These are phyloP conservation scores for Polyporus tsugae DNA, from an alignment of 1,284 basidiomycete species.

Conservation along the genomic window DNA sequence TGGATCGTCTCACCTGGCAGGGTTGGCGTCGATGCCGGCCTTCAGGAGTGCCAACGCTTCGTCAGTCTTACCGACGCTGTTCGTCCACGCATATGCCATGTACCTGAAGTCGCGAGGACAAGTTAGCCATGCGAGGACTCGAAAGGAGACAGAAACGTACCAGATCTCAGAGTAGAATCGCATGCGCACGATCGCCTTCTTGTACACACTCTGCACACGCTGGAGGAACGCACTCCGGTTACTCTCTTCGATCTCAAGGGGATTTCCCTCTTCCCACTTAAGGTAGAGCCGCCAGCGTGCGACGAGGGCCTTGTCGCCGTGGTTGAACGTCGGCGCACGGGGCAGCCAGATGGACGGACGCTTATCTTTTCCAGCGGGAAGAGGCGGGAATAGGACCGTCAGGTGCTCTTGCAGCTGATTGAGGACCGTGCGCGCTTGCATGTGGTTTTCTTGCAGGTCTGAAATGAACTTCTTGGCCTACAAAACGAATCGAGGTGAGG, in stretches of 20 bases:
- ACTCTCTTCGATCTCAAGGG: slow-evolving; percentile 89
- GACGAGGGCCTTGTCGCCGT: slow-evolving; percentile 77
- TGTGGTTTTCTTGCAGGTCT: slow-evolving; percentile 85
- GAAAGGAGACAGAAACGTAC: slow-evolving; percentile 51
- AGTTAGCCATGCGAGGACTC: background rate
- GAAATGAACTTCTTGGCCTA: slow-evolving; percentile 95
- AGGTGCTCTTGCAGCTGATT: slow-evolving; percentile 85
- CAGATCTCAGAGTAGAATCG: slow-evolving; percentile 96
- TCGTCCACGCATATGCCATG: slow-evolving; percentile 88
- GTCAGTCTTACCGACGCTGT: slow-evolving; percentile 78
- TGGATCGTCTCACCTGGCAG: slow-evolving; percentile 64
- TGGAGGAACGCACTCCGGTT: slow-evolving; percentile 74
- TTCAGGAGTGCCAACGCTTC: slow-evolving; percentile 87
- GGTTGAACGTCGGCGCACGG: slow-evolving; percentile 75
- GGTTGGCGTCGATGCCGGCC: slow-evolving; percentile 89
- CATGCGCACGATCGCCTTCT: slow-evolving; percentile 90
- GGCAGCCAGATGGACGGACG: slow-evolving; percentile 71
- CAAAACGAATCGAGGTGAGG: background rate
- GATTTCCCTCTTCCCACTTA: slow-evolving; percentile 97
- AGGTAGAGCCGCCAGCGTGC: slow-evolving; percentile 92
- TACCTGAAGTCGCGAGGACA: slow-evolving; percentile 62
- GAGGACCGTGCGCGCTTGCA: slow-evolving; percentile 92
- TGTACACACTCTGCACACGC: slow-evolving; percentile 85
- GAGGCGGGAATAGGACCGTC: slow-evolving; percentile 65
- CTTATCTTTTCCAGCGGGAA: slow-evolving; percentile 49